Conservation (phyloP, 257 asterid species). For the Primulina huaijiensis region DNA sequence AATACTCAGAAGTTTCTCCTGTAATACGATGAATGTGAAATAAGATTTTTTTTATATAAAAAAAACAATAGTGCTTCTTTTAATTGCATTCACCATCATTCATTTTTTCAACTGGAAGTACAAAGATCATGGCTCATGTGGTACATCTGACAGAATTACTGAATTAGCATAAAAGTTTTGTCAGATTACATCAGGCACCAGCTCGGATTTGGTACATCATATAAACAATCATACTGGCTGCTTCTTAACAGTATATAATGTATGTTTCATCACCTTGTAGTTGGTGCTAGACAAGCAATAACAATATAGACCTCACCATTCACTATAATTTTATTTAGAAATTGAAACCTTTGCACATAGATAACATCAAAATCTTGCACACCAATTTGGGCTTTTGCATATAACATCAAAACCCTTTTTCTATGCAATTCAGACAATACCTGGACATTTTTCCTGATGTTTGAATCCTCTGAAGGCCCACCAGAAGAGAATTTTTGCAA, state of each 20-base stretch:
- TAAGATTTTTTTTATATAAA: background rate
- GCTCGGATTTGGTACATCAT: background rate
- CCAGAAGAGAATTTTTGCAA: constrained; percentile 73
- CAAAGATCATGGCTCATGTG: background rate
- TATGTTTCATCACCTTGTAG: background rate
- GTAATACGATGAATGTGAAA: background rate
- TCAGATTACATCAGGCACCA: background rate
- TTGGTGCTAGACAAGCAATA: background rate
- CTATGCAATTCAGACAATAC: constrained; percentile 38
- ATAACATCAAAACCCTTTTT: too few species aligned
- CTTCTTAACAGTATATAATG: background rate
- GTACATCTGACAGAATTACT: background rate
- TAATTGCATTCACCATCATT: background rate
- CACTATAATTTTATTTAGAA: background rate
- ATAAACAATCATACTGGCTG: background rate
- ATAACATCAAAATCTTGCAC: background rate
- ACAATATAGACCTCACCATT: constrained; percentile 5
- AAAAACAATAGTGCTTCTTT: background rate
- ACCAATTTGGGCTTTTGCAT: background rate
- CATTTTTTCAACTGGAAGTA: background rate
- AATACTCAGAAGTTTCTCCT: constrained; percentile 5
- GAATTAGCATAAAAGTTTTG: background rate
- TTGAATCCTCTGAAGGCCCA: constrained; percentile 95
- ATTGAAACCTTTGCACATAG: background rate
- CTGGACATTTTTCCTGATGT: constrained; percentile 95